A percentile compares a stretch with the other conserved stretches of the same genome.
Evolutionary conservation across 169 alveolate genomes (phyloP).

Genomic region (Cryptosporidium ryanae): DNA sequence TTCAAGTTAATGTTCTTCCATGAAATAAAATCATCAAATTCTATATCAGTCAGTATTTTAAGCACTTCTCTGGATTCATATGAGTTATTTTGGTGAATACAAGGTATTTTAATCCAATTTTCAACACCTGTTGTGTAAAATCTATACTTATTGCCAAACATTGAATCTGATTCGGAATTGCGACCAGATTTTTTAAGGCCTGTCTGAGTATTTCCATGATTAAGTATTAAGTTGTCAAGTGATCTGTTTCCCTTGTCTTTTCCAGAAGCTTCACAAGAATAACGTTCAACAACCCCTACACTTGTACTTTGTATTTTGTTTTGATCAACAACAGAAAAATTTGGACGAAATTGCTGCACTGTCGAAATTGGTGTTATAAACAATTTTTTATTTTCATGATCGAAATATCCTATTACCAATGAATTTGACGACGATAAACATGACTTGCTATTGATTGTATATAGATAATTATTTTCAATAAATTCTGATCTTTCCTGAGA

Average conservation of each 20-base stretch:
- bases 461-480: conserved; percentile 16
- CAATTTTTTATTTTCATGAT: conserved; percentile 55
- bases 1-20: conserved; percentile 35
- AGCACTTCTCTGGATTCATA: conserved; percentile 48
- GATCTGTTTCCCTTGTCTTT: conserved; percentile 51
- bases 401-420: conserved; percentile 54
- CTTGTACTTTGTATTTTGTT: conserved; percentile 2
- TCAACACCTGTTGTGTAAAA: conserved; percentile 59
- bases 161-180: neutral
- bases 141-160: conserved; percentile 5
- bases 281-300: conserved; percentile 64
- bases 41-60: conserved; percentile 17
- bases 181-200: neutral
- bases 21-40: conserved; percentile 61
- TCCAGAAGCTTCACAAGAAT: conserved; percentile 5
- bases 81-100: conserved; percentile 41
- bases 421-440: conserved; percentile 63
- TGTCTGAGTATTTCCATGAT: conserved; percentile 23
- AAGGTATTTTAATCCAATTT: conserved; percentile 71
- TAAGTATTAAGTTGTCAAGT: conserved; percentile 34
- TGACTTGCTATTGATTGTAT: conserved; percentile 53
- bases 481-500: conserved; percentile 15
- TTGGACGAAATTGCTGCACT: conserved; percentile 70
- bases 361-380: conserved; percentile 67
- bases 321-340: conserved; percentile 44